Evolutionary conservation across 148 eudicot species (phyloP).

Genomic region (Persicaria tinctoria): DNA sequence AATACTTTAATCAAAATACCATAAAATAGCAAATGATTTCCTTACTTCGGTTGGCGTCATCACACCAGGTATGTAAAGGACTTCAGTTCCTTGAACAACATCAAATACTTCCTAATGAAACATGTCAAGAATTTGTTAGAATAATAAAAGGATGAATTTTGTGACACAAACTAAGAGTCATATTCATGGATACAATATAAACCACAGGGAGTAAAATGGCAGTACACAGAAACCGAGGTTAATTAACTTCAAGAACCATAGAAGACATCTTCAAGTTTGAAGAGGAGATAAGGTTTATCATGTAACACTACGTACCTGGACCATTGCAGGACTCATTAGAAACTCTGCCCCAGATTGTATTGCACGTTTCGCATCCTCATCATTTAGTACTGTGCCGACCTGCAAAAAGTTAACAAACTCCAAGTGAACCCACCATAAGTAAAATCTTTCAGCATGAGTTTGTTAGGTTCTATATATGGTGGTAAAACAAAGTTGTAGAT

Average conservation of each 20-base stretch:
- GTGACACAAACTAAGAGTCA: background rate
- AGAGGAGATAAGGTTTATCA: background rate
- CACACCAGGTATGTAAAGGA: conserved; percentile 81
- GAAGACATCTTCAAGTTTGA: background rate
- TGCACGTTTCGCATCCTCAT: conserved; percentile 59
- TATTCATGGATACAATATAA: background rate
- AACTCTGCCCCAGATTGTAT: conserved; percentile 66
- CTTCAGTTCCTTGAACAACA: conserved; percentile 33
- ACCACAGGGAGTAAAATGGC: background rate
- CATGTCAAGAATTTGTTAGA: background rate
- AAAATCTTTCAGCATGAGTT: background rate
- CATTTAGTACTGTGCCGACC: conserved; percentile 75
- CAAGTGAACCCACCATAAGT: background rate
- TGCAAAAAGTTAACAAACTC: background rate
- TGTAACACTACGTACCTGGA: conserved; percentile 30
- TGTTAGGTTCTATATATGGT: background rate
- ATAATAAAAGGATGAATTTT: background rate
- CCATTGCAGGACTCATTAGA: conserved; percentile 85
- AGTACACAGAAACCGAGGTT: background rate
- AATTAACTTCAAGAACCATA: background rate
- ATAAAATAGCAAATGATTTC: conserved; percentile 2
- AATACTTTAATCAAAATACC: background rate
- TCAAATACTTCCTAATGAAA: conserved; percentile 44
- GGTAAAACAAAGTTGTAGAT: background rate
- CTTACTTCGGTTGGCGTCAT: conserved; percentile 93